A percentile compares a stretch with the other conserved stretches of the same genome.
Evolutionary conservation across 331 rosid genomes (phyloP).

Genomic region (Malus hybrid): DNA sequence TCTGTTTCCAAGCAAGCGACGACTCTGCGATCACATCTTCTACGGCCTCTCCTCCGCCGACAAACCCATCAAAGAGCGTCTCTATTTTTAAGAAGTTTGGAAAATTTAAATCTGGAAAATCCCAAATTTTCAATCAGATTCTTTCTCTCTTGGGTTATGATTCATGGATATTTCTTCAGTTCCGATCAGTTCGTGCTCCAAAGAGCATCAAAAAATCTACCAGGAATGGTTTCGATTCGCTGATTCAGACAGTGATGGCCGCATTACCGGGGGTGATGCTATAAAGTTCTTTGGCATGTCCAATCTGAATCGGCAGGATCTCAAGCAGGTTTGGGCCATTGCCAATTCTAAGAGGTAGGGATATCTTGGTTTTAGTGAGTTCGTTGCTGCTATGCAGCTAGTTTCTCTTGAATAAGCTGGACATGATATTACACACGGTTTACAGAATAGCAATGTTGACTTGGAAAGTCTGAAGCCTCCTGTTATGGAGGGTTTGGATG

Average conservation of each 20-base stretch:
- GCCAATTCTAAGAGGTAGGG: conserved; percentile 89
- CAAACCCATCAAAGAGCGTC: background rate
- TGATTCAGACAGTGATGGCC: conserved; percentile 90
- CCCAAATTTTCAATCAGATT: background rate
- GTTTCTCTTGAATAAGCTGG: conserved; percentile 75
- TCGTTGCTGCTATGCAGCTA: conserved; percentile 71
- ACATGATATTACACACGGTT: conserved; percentile 51
- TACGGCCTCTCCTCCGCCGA: too few species aligned
- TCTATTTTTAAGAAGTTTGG: background rate
- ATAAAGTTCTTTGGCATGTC: conserved; percentile 67
- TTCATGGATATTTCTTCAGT: conserved; percentile 54
- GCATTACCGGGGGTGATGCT: conserved; percentile 82
- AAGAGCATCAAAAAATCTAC: conserved; percentile 48
- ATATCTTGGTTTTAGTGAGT: conserved; percentile 77
- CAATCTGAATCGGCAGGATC: conserved; percentile 64
- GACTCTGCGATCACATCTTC: too few species aligned
- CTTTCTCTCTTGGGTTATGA: too few species aligned
- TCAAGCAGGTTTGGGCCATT: conserved; percentile 96
- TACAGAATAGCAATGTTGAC: conserved; percentile 42
- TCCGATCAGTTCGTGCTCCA: conserved; percentile 40
- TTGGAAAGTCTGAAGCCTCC: conserved; percentile 52
- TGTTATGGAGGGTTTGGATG: conserved; percentile 67
- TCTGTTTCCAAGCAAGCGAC: too few species aligned
- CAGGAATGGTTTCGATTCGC: conserved; percentile 79
- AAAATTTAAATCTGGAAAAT: background rate